phyloP scores from a whole-genome alignment of 2,329 filamentous ascomycete species.

The Alternaria sp. region DNA sequence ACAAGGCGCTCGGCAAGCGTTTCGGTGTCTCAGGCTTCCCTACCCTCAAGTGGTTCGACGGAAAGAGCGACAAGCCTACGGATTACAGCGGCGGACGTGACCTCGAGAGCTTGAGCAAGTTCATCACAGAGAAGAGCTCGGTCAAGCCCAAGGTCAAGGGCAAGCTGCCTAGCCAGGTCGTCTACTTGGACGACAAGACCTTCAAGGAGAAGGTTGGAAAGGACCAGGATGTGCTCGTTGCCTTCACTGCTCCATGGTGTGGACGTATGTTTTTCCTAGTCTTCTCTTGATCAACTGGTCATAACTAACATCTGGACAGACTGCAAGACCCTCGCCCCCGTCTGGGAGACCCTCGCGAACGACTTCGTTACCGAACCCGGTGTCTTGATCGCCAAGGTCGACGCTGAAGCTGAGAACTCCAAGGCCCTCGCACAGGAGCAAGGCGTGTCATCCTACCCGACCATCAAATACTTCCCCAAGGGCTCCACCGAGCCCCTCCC shows the following conservation, averaged over 20 bases:
- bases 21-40: slow-evolving; percentile 95
- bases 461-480: slow-evolving; percentile 96
- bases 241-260: slow-evolving; percentile 98
- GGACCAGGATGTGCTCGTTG: slow-evolving; percentile 89
- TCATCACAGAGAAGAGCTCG: slow-evolving; percentile 86
- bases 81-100: slow-evolving; percentile 90
- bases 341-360: slow-evolving; percentile 84
- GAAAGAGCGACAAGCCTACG: slow-evolving; percentile 82
- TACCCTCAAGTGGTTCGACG: slow-evolving; percentile 97
- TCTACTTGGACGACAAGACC: slow-evolving; percentile 77
- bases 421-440: slow-evolving; percentile 79
- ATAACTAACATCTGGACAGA: slow-evolving; percentile 61
- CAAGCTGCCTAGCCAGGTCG: slow-evolving; percentile 74
- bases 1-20: slow-evolving; percentile 81
- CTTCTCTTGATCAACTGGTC: background rate
- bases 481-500: slow-evolving; percentile 73
- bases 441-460: slow-evolving; percentile 86
- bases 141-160: slow-evolving; percentile 78
- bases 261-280: slow-evolving; percentile 73
- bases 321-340: slow-evolving; percentile 92
- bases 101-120: slow-evolving; percentile 80
- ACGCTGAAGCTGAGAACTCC: slow-evolving; percentile 85
- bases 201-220: slow-evolving; percentile 81
- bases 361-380: slow-evolving; percentile 79
- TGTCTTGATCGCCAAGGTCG: slow-evolving; percentile 92